A percentile compares a stretch with the other conserved stretches of the same genome.
phyloP scores from a whole-genome alignment of 1,139 yeast species.

The Yamadazyma dushanensis region DNA sequence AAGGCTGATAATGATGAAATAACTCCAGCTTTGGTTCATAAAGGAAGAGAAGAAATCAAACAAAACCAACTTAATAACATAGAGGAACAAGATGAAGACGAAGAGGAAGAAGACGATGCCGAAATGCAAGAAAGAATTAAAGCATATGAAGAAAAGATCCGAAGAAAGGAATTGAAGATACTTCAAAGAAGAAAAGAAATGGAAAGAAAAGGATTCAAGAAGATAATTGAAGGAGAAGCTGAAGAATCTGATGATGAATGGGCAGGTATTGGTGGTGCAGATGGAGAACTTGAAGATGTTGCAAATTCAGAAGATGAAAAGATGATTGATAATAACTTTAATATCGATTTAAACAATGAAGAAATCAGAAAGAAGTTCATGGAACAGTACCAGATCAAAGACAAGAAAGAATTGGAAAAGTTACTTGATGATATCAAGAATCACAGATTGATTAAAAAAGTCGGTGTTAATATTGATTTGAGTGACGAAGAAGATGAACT shows the following conservation, averaged over 20 bases:
- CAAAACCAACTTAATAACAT: conserved; percentile 16
- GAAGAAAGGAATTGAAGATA: conserved; percentile 37
- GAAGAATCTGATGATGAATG: conserved; percentile 97
- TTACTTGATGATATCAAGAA: conserved; percentile 80
- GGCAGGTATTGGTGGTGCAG: conserved; percentile 85
- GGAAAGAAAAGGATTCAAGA: conserved; percentile 51
- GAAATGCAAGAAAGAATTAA: conserved; percentile 31
- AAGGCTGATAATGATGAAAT: conserved; percentile 20
- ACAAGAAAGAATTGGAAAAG: conserved; percentile 68
- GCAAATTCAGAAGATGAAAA: conserved; percentile 78
- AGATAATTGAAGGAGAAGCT: conserved; percentile 81
- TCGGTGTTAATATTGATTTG: conserved; percentile 63
- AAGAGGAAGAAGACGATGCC: conserved; percentile 26
- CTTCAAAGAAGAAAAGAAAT: conserved; percentile 46
- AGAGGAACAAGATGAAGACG: conserved; percentile 23
- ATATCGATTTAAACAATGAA: conserved; percentile 57
- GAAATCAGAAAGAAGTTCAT: conserved; percentile 62
- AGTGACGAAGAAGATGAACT: conserved; percentile 68
- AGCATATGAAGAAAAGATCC: conserved; percentile 38
- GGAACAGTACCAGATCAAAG: conserved; percentile 68
- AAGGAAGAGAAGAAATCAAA: conserved; percentile 23
- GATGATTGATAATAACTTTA: conserved; percentile 75
- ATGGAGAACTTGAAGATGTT: conserved; percentile 64
- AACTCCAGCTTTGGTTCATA: conserved; percentile 26
- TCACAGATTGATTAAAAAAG: conserved; percentile 71